These are phyloP conservation scores for Wallacemonas sp. DNA, from an alignment of 208 protist species.

Conservation along the genomic window DNA sequence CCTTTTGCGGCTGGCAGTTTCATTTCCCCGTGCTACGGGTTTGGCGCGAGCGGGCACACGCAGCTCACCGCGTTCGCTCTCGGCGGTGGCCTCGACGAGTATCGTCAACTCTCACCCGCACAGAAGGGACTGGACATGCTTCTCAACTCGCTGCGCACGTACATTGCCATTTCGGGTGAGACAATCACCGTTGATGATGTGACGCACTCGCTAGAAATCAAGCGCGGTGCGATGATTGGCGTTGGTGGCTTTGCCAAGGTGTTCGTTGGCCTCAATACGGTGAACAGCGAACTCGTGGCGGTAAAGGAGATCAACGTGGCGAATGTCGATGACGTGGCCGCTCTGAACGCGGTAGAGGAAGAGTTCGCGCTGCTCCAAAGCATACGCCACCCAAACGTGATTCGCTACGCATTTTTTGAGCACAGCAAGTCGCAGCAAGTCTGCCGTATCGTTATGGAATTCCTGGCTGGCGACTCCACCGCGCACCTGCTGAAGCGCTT, in stretches of 20 bases:
- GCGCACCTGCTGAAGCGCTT: constrained; percentile 73
- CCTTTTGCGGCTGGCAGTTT: background rate
- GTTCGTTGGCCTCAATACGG: constrained; percentile 77
- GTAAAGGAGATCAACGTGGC: constrained; percentile 89
- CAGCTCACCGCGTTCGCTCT: constrained; percentile 9
- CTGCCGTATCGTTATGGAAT: constrained; percentile 89
- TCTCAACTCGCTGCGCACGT: constrained; percentile 48
- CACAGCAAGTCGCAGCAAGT: constrained; percentile 83
- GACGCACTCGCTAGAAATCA: constrained; percentile 64
- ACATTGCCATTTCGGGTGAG: constrained; percentile 55
- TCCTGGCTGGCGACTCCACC: constrained; percentile 85
- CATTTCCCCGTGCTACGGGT: background rate
- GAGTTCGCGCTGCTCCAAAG: constrained; percentile 87
- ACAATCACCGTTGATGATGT: constrained; percentile 68
- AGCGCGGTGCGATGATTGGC: constrained; percentile 72
- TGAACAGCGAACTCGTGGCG: constrained; percentile 78
- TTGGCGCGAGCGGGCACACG: background rate
- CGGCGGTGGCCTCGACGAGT: constrained; percentile 18
- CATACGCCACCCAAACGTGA: constrained; percentile 87
- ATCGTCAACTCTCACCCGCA: background rate
- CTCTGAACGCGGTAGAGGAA: constrained; percentile 62
- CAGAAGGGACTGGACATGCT: constrained; percentile 47
- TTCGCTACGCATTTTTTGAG: constrained; percentile 88
- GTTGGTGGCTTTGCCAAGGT: constrained; percentile 86
- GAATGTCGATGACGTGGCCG: constrained; percentile 66